A percentile compares a stretch with the other conserved stretches of the same genome.
Evolutionary conservation across 495 filamentous ascomycete species (phyloP).

Genomic region (Patellaria atrata): DNA sequence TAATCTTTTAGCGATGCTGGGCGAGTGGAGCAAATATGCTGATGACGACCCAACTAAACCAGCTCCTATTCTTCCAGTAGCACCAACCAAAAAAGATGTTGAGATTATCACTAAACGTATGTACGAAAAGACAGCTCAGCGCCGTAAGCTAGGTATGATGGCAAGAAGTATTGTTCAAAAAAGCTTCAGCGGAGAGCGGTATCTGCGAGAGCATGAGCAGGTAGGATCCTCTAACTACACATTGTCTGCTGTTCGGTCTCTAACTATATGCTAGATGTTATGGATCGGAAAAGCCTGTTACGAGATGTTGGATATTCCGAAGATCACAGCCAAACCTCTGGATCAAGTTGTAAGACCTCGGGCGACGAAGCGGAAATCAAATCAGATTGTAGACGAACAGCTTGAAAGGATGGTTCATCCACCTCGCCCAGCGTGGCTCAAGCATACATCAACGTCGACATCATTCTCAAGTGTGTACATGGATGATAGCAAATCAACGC

Average conservation of each 20-base stretch:
- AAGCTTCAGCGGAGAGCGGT: conserved; percentile 46
- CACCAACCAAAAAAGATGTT: conserved; percentile 39
- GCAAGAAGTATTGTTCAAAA: conserved; percentile 45
- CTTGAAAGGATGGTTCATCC: conserved; percentile 22
- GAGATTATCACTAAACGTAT: conserved; percentile 41
- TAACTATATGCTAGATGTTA: too few relatives aligned
- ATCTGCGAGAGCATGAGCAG: conserved; percentile 56
- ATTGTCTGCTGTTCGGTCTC: too few relatives aligned
- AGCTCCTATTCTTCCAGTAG: conserved; percentile 34
- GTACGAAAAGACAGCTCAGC: conserved; percentile 45
- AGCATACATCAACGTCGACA: conserved; percentile 9
- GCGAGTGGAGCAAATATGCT: conserved; percentile 42
- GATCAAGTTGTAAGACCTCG: conserved; percentile 8
- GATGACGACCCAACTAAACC: conserved; percentile 30
- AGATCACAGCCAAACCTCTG: conserved; percentile 4
- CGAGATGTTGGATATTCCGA: conserved; percentile 15
- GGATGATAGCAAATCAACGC: too few relatives aligned
- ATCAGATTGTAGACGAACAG: conserved; percentile 14
- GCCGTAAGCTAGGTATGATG: conserved; percentile 46
- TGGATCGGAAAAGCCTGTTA: conserved; percentile 40
- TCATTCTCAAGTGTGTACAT: conserved; percentile 18
- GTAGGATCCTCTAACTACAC: too few relatives aligned
- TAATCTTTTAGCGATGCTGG: conserved; percentile 43
- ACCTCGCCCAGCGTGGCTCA: conserved; percentile 3
- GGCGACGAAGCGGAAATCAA: not conserved